phyloP scores from a whole-genome alignment of 306 rosid species.

The Arachis hypogaea region DNA sequence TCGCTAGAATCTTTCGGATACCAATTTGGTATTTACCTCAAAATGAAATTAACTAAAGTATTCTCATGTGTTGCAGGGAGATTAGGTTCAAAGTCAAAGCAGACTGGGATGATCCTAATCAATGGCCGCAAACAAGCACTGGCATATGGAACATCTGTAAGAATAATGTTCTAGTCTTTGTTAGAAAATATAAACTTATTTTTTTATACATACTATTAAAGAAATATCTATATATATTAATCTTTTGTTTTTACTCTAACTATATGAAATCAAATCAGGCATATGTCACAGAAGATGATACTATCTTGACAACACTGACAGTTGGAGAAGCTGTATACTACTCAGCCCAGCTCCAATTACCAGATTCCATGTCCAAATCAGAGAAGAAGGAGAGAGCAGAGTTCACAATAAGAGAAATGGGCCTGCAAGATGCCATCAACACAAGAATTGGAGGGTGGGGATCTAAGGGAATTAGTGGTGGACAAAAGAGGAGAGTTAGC shows the following conservation, averaged over 20 bases:
- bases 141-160: constrained; percentile 60
- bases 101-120: constrained; percentile 57
- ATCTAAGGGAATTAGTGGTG: constrained; percentile 69
- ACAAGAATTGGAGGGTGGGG: constrained; percentile 72
- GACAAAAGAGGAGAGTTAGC: constrained; percentile 71
- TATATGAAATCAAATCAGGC: constrained; percentile 35
- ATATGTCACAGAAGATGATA: constrained; percentile 39
- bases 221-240: background rate
- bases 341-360: constrained; percentile 70
- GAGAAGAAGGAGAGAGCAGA: constrained; percentile 75
- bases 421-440: constrained; percentile 59
- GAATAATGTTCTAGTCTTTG: background rate
- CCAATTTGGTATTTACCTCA: background rate
- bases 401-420: constrained; percentile 66
- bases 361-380: constrained; percentile 56
- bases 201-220: background rate
- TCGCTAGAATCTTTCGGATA: too few species aligned
- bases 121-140: constrained; percentile 59
- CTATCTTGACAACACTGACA: constrained; percentile 33
- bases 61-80: constrained; percentile 55
- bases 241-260: constrained; percentile 6
- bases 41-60: constrained; percentile 6
- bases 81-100: constrained; percentile 46
- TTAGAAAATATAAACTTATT: background rate
- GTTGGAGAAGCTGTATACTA: constrained; percentile 64